phyloP scores from a whole-genome alignment of 164 flowering plant genomes.

The Liriodendron chinense region DNA sequence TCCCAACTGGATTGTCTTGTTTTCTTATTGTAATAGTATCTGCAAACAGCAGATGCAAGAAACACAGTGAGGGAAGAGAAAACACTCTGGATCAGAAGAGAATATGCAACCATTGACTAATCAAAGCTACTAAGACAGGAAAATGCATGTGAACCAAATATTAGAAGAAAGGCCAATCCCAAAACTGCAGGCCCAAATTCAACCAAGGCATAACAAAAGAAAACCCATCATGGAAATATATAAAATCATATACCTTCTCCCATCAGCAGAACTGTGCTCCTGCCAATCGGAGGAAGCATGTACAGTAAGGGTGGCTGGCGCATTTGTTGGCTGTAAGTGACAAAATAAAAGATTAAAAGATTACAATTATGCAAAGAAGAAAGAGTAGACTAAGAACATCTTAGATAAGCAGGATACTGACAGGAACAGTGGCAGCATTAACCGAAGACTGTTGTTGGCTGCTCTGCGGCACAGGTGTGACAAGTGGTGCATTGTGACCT shows the following conservation, averaged over 20 bases:
- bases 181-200: neutral
- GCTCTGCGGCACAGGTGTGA: slow-evolving; percentile 41
- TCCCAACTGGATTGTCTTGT: slow-evolving; percentile 74
- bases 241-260: slow-evolving; percentile 59
- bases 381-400: neutral
- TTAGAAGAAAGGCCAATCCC: neutral
- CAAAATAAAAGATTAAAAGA: neutral
- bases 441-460: slow-evolving; percentile 44
- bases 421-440: slow-evolving; percentile 30
- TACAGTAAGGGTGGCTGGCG: slow-evolving; percentile 28
- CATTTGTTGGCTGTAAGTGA: slow-evolving; percentile 34
- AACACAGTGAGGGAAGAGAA: neutral
- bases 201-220: neutral
- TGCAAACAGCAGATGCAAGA: slow-evolving; percentile 17
- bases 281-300: slow-evolving; percentile 88
- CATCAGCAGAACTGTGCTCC: slow-evolving; percentile 84
- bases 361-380: neutral
- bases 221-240: neutral
- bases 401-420: slow-evolving; percentile 17
- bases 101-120: neutral
- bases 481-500: slow-evolving; percentile 40
- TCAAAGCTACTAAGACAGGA: no score
- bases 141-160: neutral
- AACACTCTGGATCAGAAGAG: neutral
- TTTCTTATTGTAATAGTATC: slow-evolving; percentile 88